Evolutionary conservation across 768 basidiomycete species (phyloP), one percentile per base, ranked within the genome.

Genomic region (Mycena alexandri): DNA sequence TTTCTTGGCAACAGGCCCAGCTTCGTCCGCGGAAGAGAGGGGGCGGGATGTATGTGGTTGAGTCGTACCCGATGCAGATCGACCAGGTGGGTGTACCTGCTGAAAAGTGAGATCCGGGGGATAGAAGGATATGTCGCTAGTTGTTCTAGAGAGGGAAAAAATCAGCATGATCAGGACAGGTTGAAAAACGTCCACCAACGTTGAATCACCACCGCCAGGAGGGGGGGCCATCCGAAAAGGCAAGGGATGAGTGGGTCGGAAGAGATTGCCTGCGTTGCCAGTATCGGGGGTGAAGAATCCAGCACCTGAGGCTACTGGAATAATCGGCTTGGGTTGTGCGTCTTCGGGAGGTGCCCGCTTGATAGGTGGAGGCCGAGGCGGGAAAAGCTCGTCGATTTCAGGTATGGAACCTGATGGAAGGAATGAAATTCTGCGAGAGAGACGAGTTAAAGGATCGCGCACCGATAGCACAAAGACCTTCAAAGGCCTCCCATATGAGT

Each of bases 401-500:
- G 91, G 89, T 59, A 89, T 84, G 58, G 86, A 80, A 62, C 93
- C 93, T 95, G 68, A 34, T 62, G 50, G 41, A 67, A 46, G 54
- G 38, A 61, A 51, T 59, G 55, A 65, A 63, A 51, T 51, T 74
- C 64, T 72, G 69, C 65, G 71, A 66, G 63, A 56, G 68, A 43
- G 61, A 59, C 24, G n/a, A 29, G 29, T 29, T 6, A 38, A 41
- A 60, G 41, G 59, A n/a, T 46, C 67, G 79, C 83, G 57, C 73
- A 92, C 96, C 95, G 50, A 94, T 79, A 34, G 85, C 79, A 76
- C 95, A 97, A 38, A 98, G 78, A 0, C 93, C 95, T 74, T 95
- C 93, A 73, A 95, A 93, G 6, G 95, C 95, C 77, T 98, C 95
- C 95, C 95, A 97, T 60, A 96, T 79, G 76, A 93, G 86, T 36